Evolutionary conservation across 306 rosid species (phyloP), one percentile per base, ranked within the genome.

Genomic region (Citrullus amarus): DNA sequence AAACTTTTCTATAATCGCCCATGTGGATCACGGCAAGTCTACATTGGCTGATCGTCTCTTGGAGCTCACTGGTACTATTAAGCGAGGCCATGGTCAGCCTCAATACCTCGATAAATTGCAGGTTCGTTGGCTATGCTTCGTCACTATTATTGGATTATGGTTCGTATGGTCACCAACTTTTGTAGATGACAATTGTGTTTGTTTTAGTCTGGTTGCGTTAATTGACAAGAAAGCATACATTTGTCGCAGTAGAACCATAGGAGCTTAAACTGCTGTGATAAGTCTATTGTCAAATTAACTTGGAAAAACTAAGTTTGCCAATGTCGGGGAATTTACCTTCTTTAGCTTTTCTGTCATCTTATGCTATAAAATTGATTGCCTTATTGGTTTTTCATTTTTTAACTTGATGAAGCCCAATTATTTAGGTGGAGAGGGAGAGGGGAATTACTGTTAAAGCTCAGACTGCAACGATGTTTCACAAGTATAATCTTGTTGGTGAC

Each of bases 391-490:
- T 72, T 32, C 39, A 53, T 50, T 53, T 34, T 58, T 41, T 43
- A 72, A 50, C 77, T 72, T 72, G 77, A 72, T 72, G 44, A 72
- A 57, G 79, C 66, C n/a, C 71, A 61, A 78, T 48, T 30, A 38
- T 62, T 63, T 86, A 93, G 97, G 98, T 93, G 81, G 97, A 93
- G 85, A 88, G 97, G 84, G 96, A 92, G 83, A 88, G 97, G 77
- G 98, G 98, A 67, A 92, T 94, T 80, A 92, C 98, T 5, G 98
- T 94, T 56, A 94, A 94, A 78, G 98, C 96, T 20, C 97, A 95
- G 84, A 95, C 98, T 56, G 97, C 98, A 66, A 95, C 98, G 62
- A 95, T 95, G 98, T 92, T 92, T 84, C 80, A 88, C 84, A 86
- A 83, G 86, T 74, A 85, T 79, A 79, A 56, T 30, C 58, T 70